phyloP scores from a whole-genome alignment of 768 basidiomycete species.

The Lactarius pseudohatsudake region DNA sequence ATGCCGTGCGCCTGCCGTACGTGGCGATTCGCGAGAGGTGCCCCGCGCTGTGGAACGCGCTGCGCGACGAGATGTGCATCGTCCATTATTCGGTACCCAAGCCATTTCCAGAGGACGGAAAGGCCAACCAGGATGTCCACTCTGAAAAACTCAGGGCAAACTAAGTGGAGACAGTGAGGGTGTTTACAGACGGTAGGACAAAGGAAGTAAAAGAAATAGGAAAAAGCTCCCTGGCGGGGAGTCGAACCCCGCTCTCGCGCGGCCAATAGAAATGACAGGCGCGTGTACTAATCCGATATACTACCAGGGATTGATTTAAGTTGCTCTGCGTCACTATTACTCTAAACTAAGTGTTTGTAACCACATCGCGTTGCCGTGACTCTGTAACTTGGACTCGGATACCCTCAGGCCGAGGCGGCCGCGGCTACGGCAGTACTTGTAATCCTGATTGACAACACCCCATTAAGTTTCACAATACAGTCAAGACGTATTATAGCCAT shows the following conservation, averaged over 20 bases:
- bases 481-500: too few relatives aligned
- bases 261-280: conserved; percentile 13
- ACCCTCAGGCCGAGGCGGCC: too few relatives aligned
- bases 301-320: conserved; percentile 14
- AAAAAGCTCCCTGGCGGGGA: conserved; percentile 33
- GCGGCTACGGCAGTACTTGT: too few relatives aligned
- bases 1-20: conserved; percentile 38
- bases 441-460: too few relatives aligned
- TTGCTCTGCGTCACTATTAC: neutral
- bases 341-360: too few relatives aligned
- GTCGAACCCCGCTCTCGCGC: conserved; percentile 37
- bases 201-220: neutral
- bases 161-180: too few relatives aligned
- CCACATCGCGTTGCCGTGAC: too few relatives aligned
- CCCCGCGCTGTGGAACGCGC: conserved; percentile 35
- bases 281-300: conserved; percentile 28
- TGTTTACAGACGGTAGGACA: too few relatives aligned
- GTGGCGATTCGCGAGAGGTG: conserved; percentile 37
- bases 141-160: too few relatives aligned
- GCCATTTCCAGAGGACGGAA: conserved; percentile 32
- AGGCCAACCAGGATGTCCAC: neutral
- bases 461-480: too few relatives aligned
- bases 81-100: conserved; percentile 39
- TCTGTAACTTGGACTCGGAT: too few relatives aligned
- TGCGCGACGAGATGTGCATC: conserved; percentile 36